Conservation (phyloP, 352 stramenopile species). For the Phytophthora aleatoria region DNA sequence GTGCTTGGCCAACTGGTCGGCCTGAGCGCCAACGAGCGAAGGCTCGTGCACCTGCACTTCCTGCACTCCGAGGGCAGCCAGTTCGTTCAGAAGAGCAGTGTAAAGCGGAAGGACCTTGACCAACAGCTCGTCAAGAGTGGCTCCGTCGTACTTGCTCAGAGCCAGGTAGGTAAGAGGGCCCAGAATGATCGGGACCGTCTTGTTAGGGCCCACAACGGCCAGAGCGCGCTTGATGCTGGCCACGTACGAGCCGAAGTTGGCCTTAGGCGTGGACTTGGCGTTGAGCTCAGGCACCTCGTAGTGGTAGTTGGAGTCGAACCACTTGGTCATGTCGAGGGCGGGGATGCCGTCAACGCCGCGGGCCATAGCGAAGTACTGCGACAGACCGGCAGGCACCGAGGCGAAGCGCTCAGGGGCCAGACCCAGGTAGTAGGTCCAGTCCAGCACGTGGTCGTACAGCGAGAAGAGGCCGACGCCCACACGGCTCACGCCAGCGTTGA, state of each 20-base stretch:
- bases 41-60: constrained; percentile 94
- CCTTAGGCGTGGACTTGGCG: constrained; percentile 62
- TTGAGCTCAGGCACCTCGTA: constrained; percentile 94
- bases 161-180: constrained; percentile 84
- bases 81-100: constrained; percentile 69
- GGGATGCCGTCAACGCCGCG: constrained; percentile 89
- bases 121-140: constrained; percentile 71
- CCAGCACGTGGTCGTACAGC: constrained; percentile 92
- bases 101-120: constrained; percentile 82
- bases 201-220: constrained; percentile 76
- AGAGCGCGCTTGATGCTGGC: constrained; percentile 78
- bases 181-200: constrained; percentile 82
- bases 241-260: constrained; percentile 86
- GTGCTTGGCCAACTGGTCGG: constrained; percentile 58
- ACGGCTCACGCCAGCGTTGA: constrained; percentile 70
- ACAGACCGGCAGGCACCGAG: constrained; percentile 55
- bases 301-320: constrained; percentile 96
- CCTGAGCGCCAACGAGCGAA: constrained; percentile 80
- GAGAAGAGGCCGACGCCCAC: constrained; percentile 90
- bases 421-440: constrained; percentile 87
- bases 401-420: constrained; percentile 81
- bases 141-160: constrained; percentile 83
- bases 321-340: constrained; percentile 95
- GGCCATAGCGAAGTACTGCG: constrained; percentile 92
- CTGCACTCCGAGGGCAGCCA: constrained; percentile 73